Evolutionary conservation across 257 asterid genomes (phyloP), one percentile per base, ranked within the genome.

Genomic region (Penstemon barbatus): DNA sequence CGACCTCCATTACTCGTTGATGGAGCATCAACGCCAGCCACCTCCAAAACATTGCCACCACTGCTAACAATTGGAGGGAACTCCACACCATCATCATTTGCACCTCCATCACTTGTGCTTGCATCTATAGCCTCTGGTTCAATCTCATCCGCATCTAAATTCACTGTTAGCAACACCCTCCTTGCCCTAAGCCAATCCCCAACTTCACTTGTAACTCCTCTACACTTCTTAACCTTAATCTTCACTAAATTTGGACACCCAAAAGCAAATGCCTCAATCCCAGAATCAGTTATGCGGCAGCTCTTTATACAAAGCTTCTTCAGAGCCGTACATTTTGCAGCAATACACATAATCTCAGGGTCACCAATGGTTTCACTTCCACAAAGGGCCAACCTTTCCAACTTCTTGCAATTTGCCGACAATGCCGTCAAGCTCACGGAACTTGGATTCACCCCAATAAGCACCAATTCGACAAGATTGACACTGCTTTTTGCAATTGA

Each of bases 311-410:
- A 91, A 10, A 91, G 88, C 76, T 91, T 91, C 89, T 83, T 91
- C 81, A 91, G 71, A 0, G 95, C 89, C 59, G 62, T 69, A 45
- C 93, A 83, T 67, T 88, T 91, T 4, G 78, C 79, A 0, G 91
- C 96, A 62, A 91, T 76, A 45, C 89, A 87, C 3, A 89, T 78
- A 70, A 91, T 81, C 82, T 91, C 97, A 9, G 83, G 72, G 78
- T 91, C 97, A 44, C 95, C 95, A 63, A 88, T 82, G 10, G 91
- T 85, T 71, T 89, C 97, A n/a, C 97, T 91, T 51, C 93, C 97
- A 74, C 97, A 91, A 18, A 91, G 87, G 0, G 97, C 97, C 82
- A 88, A 79, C 61, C 97, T 79, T 51, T 91, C 97, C 82, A 91
- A 36, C 77, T 86, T 89, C 63, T 80, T 82, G 62, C 97, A 89